A percentile compares a stretch with the other conserved stretches of the same genome.
Evolutionary conservation across 768 basidiomycete species (phyloP).

Genomic region (Pisolithus albus): DNA sequence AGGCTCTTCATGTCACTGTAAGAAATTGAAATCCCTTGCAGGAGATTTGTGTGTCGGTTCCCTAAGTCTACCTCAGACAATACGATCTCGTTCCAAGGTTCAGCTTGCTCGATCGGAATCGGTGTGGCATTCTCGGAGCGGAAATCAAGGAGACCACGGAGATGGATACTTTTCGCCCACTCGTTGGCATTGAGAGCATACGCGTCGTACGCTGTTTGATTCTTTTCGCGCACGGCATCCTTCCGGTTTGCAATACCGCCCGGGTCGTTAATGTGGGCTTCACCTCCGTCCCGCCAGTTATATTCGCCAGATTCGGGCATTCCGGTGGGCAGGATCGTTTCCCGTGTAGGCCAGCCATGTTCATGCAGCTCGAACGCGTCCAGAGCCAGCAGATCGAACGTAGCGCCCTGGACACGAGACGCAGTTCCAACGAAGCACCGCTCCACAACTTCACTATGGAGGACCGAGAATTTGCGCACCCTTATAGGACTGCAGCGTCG

Average conservation of each 20-base stretch:
- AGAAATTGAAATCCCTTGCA: not conserved
- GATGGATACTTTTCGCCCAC: slow-evolving; percentile 75
- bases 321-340: slow-evolving; percentile 83
- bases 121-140: slow-evolving; percentile 72
- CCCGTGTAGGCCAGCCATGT: slow-evolving; percentile 90
- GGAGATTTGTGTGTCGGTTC: not conserved
- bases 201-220: slow-evolving; percentile 84
- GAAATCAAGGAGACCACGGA: slow-evolving; percentile 94
- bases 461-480: slow-evolving; percentile 95
- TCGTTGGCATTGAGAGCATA: slow-evolving; percentile 88
- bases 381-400: slow-evolving; percentile 93
- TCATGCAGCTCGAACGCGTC: slow-evolving; percentile 98
- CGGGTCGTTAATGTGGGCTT: slow-evolving; percentile 97
- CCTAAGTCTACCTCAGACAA: slow-evolving; percentile 6
- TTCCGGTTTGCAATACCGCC: slow-evolving; percentile 88
- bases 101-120: slow-evolving; percentile 70
- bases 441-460: slow-evolving; percentile 87
- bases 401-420: slow-evolving; percentile 92
- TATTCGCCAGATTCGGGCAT: slow-evolving; percentile 98
- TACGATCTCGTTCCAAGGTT: slow-evolving; percentile 2
- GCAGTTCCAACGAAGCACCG: slow-evolving; percentile 92
- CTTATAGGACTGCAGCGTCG: slow-evolving; percentile 95
- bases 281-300: slow-evolving; percentile 97
- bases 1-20: not conserved
- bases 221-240: slow-evolving; percentile 93